Percentiles rank a stretch among this genome's conserved stretches.
Evolutionary conservation across 805 yeast genomes (phyloP).

Genomic region (Barnettozyma pratensis): DNA sequence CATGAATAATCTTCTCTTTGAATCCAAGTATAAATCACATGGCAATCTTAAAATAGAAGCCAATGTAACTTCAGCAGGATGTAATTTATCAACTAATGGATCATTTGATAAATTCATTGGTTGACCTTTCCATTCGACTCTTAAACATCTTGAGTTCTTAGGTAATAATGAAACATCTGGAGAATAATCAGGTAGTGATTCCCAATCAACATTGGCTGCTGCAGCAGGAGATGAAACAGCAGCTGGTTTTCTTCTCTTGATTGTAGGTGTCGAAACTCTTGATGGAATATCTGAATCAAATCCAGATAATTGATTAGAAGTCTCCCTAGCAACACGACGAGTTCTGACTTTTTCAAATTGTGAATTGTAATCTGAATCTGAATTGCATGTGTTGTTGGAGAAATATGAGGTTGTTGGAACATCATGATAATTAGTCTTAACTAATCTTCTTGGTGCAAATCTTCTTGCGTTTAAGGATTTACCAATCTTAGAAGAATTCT

Average conservation of each 20-base stretch:
- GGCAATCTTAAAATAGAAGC: constrained; percentile 91
- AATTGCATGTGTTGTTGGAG: constrained; percentile 28
- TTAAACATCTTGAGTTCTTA: constrained; percentile 62
- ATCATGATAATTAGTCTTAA: constrained; percentile 10
- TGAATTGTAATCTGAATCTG: constrained; percentile 26
- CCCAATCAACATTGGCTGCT: constrained; percentile 57
- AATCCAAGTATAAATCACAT: constrained; percentile 73
- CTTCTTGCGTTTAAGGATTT: constrained; percentile 15
- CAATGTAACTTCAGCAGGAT: constrained; percentile 84
- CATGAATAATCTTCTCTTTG: constrained; percentile 78
- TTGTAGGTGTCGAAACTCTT: constrained; percentile 28
- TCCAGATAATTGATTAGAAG: constrained; percentile 18
- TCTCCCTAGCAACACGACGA: constrained; percentile 46
- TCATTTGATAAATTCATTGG: constrained; percentile 87
- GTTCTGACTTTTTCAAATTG: constrained; percentile 52
- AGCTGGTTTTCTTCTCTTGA: constrained; percentile 37
- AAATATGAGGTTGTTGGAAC: constrained; percentile 13
- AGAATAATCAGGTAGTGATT: constrained; percentile 74
- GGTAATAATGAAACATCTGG: constrained; percentile 69
- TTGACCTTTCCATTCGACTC: constrained; percentile 97
- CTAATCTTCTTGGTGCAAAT: constrained; percentile 22
- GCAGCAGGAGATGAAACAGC: constrained; percentile 37
- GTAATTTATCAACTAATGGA: constrained; percentile 66
- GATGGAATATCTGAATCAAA: constrained; percentile 28
- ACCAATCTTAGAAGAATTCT: constrained; percentile 24